Evolutionary conservation across 1,284 basidiomycete genomes (phyloP).

Genomic region (Trametes pubescens): DNA sequence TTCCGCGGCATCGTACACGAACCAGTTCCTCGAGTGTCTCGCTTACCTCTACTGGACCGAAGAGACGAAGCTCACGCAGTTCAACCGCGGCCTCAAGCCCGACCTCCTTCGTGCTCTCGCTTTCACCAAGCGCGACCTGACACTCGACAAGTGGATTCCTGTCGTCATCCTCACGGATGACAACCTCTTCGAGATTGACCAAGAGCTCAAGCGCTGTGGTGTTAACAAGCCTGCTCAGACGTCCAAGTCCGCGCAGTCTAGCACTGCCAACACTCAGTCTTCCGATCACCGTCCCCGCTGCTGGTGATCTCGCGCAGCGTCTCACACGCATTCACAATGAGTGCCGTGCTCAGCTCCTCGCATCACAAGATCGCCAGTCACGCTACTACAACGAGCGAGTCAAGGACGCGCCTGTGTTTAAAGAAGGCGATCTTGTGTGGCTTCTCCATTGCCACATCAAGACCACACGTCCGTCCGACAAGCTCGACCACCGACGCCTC

Average conservation of each 20-base stretch:
- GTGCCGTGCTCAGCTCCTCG: slow-evolving; percentile 39
- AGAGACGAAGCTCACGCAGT: slow-evolving; percentile 21
- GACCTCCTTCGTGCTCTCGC: slow-evolving; percentile 21
- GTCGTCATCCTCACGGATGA: slow-evolving; percentile 20
- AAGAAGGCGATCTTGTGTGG: slow-evolving; percentile 48
- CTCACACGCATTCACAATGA: slow-evolving; percentile 37
- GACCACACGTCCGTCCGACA: slow-evolving; percentile 48
- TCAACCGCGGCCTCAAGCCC: slow-evolving; percentile 28
- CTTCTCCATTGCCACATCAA: slow-evolving; percentile 46
- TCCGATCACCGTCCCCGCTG: slow-evolving; percentile 16
- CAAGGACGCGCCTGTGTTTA: slow-evolving; percentile 40
- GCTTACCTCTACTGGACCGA: slow-evolving; percentile 38
- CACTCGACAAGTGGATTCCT: slow-evolving; percentile 24
- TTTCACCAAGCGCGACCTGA: slow-evolving; percentile 9
- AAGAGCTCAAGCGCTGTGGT: too few relatives aligned
- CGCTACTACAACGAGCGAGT: slow-evolving; percentile 36
- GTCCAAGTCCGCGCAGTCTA: too few relatives aligned
- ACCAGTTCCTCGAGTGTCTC: slow-evolving; percentile 38
- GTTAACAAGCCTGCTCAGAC: too few relatives aligned
- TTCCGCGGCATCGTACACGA: slow-evolving; percentile 36
- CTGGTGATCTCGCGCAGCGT: slow-evolving; percentile 28
- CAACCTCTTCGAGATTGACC: too few relatives aligned
- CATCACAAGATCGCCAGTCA: slow-evolving; percentile 40
- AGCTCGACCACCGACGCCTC: slow-evolving; percentile 46
- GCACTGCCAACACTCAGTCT: too few relatives aligned